Base-by-base conservation (phyloP, 1,139 yeast genomes). In the Kodamaea sp. region DNA sequence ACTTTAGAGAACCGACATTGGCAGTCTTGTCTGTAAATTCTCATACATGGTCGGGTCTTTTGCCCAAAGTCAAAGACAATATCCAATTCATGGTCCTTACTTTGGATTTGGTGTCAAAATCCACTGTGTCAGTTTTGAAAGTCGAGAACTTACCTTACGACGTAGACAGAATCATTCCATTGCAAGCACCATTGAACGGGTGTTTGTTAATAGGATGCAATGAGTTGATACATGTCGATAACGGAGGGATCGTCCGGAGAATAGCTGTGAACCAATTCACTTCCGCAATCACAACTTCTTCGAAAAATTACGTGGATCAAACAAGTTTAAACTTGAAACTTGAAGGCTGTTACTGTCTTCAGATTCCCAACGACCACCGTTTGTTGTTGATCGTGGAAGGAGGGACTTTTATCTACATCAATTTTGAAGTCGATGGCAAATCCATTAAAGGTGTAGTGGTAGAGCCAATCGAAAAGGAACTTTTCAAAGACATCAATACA, bases 1-100 rank as follows among this genome's bases (percentile, higher is more conserved):
- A 83, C 37, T 89, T 85, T 53, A 64, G 83, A 39, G 90, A 82
- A 42, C 95, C 96, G 0, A 87, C 96, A 0, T 52, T 89, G 23
- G 95, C 88, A 0, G 66, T 89, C 8, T 55, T 87, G 26, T 82
- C 80, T 39, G 80, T 80, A 43, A 78, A 80, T 22, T 62, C 69
- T 6, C 70, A 78, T 19, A 77, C 88, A 0, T 87, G 96, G 94
- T 80, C 94, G 0, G 95, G 95, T 0, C 71, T 75, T 38, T 59
- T 85, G 28, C 72, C 80, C 2, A 67, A 71, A 40, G 65, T 61
- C 3, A 82, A 80, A 49, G 95, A 87, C 51, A 82, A 81, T 15
- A 67, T 80, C 18, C 71, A 71, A 30, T 77, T 79, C 43, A 73
- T 76, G 26, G 82, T 80, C 1, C 55, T 87, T 32, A 80, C 94